Conservation (phyloP, 208 protist genomes). For the Leishmania gerbilli region DNA sequence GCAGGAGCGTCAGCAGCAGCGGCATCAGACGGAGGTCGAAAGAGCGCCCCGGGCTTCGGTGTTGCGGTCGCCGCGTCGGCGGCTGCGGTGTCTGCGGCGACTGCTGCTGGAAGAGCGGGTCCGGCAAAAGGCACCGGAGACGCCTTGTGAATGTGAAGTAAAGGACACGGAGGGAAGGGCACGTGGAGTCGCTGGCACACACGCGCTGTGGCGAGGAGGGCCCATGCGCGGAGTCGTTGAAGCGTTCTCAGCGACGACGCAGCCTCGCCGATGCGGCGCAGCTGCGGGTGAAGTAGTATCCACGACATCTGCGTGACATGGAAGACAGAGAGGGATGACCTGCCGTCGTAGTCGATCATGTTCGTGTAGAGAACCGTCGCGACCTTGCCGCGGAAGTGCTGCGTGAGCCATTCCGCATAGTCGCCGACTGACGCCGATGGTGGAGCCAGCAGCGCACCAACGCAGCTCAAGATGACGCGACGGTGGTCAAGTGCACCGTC, state of each 20-base stretch:
- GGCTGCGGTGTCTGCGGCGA: not conserved
- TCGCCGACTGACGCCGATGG: conserved; percentile 18
- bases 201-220: conserved; percentile 13
- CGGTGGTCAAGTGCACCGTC: conserved; percentile 9
- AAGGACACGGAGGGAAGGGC: conserved; percentile 15
- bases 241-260: conserved; percentile 3
- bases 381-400: conserved; percentile 59
- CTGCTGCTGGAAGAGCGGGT: not conserved
- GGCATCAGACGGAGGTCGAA: not conserved
- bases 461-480: conserved; percentile 40
- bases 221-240: conserved; percentile 7
- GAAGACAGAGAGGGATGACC: conserved; percentile 34
- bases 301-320: conserved; percentile 43
- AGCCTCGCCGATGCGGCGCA: conserved; percentile 23
- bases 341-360: conserved; percentile 49
- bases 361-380: conserved; percentile 43
- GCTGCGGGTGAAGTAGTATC: conserved; percentile 43
- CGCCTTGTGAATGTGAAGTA: conserved; percentile 15
- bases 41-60: not conserved
- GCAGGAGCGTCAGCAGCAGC: not conserved
- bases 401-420: conserved; percentile 48
- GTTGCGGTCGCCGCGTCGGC: too few relatives aligned
- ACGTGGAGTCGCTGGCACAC: conserved; percentile 7
- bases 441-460: conserved; percentile 56
- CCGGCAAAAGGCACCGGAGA: conserved; percentile 15